phyloP scores from a whole-genome alignment of 2,329 filamentous ascomycete genomes.

The Tothia fuscella region DNA sequence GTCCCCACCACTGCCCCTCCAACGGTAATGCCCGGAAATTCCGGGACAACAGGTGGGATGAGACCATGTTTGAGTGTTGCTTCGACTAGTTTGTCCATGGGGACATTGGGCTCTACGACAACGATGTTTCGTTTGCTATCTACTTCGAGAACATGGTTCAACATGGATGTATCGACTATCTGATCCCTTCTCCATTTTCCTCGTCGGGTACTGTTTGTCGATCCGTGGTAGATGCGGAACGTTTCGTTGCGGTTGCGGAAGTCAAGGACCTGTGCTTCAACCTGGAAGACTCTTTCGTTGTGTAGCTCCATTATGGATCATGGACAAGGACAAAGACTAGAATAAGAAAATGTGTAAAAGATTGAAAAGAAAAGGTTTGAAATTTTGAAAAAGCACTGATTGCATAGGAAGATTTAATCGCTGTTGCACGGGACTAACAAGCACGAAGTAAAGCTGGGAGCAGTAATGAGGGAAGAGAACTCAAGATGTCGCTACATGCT shows the following conservation, averaged over 20 bases:
- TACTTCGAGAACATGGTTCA: constrained; percentile 51
- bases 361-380: background rate
- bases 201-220: constrained; percentile 62
- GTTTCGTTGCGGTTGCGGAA: constrained; percentile 43
- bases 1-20: constrained; percentile 58
- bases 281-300: constrained; percentile 30
- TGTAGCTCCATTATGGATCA: constrained; percentile 26
- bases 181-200: constrained; percentile 32
- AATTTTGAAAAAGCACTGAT: no score
- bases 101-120: constrained; percentile 58
- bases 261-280: constrained; percentile 34
- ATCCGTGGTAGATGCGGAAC: constrained; percentile 67
- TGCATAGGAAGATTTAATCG: no score
- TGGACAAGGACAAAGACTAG: background rate
- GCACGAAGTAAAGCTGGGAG: no score
- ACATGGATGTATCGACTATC: constrained; percentile 53
- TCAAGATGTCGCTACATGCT: no score
- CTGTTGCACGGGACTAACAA: no score
- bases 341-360: background rate
- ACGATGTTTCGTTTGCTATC: constrained; percentile 42
- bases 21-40: constrained; percentile 60
- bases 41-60: constrained; percentile 56
- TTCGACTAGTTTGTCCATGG: constrained; percentile 52
- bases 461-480: no score
- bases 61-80: constrained; percentile 44